Evolutionary conservation across 768 basidiomycete genomes (phyloP), one percentile per base, ranked within the genome.

Genomic region (Rhodotorula kratochvilovae): DNA sequence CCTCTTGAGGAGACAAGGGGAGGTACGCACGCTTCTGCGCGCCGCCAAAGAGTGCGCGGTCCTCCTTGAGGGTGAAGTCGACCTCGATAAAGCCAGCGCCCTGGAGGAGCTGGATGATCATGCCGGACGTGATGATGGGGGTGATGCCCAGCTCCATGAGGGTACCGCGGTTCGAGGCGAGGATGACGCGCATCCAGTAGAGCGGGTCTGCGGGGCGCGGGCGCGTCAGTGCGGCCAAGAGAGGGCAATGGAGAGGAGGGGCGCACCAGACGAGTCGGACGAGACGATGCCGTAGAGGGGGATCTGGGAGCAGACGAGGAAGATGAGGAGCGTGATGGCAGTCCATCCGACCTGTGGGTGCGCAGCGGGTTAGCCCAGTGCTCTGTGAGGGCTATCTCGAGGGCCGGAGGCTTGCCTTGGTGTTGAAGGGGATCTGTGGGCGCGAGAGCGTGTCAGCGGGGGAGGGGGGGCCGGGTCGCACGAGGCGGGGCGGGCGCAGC

Each of bases 261-360:
- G 58, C 75, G 53, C 13, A 77, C 77, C 77, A 65, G 92, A 92
- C 76, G 93, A 96, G 85, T 99, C 95, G 70, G 93, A 96, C 39
- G 92, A 96, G 89, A 97, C 95, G 87, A 99, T 98, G 73, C 96
- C 96, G 82, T 98, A 99, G 58, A 99, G 86, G 12, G 96, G 96
- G 43, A 98, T 95, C 83, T 98, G 96, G 36, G 94, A 97, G 85
- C 95, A 98, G 74, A 98, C 95, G 79, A 99, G 83, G 90, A 97
- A 98, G 82, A 99, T 97, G 82, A 97, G 89, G 79, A 99, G 92
- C 5, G 95, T 98, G 42, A 98, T 92, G 67, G 95, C 92, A 15
- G 95, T 99, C 95, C 94, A 97, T 88, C 94, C 83, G 73, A 78
- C 74, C 77, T 78, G 71, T 10, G 29, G 7, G 36, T 1, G 36